Evolutionary conservation across 2,329 filamentous ascomycete species (phyloP), one percentile per base, ranked within the genome.

Genomic region (Fusarium temperatum): DNA sequence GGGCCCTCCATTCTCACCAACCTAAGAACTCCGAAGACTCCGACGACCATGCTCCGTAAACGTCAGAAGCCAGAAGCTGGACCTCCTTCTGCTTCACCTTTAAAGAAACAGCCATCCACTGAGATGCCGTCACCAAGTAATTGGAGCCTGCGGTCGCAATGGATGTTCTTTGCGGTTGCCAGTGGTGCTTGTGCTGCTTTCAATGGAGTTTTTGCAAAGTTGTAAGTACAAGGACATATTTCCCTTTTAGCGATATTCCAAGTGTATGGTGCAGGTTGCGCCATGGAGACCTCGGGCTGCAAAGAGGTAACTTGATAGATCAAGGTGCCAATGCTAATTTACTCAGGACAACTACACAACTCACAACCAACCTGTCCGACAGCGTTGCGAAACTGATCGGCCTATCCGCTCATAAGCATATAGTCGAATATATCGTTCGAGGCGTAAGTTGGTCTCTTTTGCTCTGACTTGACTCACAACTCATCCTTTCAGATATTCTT

Each of bases 131-230:
- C 48, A 35, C 42, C 51, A 11, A 61, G 60, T 30, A 60, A 73
- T 35, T 82, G 71, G 83, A 82, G 77, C 76, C 84, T 73, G 32
- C 78, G 78, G 18, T 75, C 80, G 36, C 86, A 88, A 73, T 93
- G 91, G 91, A 87, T 96, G 70, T 83, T 91, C 57, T 88, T 93
- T 71, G 92, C 94, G 47, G 81, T 95, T 47, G 89, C 91, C 55
- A 94, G 92, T 78, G 94, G 94, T 70, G 90, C 89, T 60, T 95
- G 93, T 78, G 94, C 94, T 38, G 93, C 93, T 28, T 91, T 93
- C 75, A 96, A 96, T 77, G 93, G 93, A 67, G 91, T 94, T 10
- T 95, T 96, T 84, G 94, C 94, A 2, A 96, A 96, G 83, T 84
- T 96, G 92, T 94, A 84, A 78, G 89, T 86, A 45, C 26, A 30